Evolutionary conservation across 306 rosid species (phyloP).

Genomic region (Hylodesmum podocarpum): DNA sequence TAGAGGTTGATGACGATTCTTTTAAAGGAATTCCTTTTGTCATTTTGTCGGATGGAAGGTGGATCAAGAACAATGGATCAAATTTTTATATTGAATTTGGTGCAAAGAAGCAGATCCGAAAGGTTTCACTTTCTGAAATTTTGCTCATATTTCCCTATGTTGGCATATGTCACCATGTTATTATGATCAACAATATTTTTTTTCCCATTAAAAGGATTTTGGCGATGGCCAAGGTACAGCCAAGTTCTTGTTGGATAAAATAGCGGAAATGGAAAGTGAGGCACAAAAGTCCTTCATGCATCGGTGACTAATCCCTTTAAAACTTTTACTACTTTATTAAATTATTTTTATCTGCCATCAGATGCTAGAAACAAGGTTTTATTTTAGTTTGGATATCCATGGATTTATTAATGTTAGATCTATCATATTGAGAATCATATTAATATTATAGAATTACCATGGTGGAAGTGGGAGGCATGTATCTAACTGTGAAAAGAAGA

Average conservation of each 20-base stretch:
- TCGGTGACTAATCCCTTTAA: conserved; percentile 55
- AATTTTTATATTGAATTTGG: conserved; percentile 73
- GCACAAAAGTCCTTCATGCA: conserved; percentile 99
- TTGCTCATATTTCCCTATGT: conserved; percentile 19
- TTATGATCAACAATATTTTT: conserved; percentile 34
- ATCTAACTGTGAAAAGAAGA: not conserved
- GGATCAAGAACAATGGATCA: conserved; percentile 91
- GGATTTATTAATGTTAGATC: not conserved
- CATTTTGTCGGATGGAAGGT: conserved; percentile 58
- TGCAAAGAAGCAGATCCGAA: conserved; percentile 49
- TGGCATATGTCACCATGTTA: conserved; percentile 19
- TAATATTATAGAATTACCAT: not conserved
- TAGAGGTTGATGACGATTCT: conserved; percentile 61
- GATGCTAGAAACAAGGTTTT: conserved; percentile 19
- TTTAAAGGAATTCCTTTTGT: conserved; percentile 87
- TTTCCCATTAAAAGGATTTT: conserved; percentile 53
- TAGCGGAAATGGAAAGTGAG: conserved; percentile 78
- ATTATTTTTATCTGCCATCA: conserved; percentile 16
- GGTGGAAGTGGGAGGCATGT: conserved; percentile 1
- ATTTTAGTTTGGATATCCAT: not conserved
- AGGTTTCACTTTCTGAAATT: conserved; percentile 56
- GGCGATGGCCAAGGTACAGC: conserved; percentile 83
- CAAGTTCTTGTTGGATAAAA: conserved; percentile 69
- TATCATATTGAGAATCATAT: not conserved
- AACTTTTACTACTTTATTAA: conserved; percentile 17